Conservation (phyloP, 345 rosid species). For the Hypericum androsaemum region DNA sequence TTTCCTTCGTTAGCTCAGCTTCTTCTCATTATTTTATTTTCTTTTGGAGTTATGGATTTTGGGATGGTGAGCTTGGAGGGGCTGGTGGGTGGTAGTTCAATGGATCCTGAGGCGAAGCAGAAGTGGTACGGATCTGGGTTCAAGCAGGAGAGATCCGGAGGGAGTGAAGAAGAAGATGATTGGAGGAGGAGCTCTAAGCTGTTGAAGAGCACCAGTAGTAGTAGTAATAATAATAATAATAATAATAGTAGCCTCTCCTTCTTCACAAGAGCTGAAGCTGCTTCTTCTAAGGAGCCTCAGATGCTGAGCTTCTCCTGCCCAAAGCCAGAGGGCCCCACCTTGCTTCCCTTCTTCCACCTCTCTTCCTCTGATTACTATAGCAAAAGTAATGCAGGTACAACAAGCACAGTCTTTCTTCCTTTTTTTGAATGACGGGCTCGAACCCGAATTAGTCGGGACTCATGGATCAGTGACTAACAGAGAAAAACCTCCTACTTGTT, state of each 20-base stretch:
- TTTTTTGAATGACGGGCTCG: too few relatives aligned
- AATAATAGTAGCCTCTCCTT: constrained; percentile 19
- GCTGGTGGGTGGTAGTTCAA: constrained; percentile 17
- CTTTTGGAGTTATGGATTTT: too few relatives aligned
- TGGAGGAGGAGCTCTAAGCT: constrained; percentile 52
- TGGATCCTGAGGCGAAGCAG: constrained; percentile 41
- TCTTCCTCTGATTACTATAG: constrained; percentile 26
- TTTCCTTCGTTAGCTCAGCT: too few relatives aligned
- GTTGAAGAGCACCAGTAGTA: constrained; percentile 14
- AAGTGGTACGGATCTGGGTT: constrained; percentile 54
- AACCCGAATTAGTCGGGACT: too few relatives aligned
- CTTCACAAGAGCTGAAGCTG: constrained; percentile 17
- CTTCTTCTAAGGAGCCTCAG: constrained; percentile 34
- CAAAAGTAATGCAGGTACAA: constrained; percentile 25
- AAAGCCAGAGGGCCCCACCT: constrained; percentile 31
- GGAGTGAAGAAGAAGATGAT: constrained; percentile 21
- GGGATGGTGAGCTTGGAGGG: too few relatives aligned
- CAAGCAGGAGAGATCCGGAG: constrained; percentile 40
- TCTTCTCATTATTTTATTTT: too few relatives aligned
- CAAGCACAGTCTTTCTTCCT: too few relatives aligned
- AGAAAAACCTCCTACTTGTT: too few relatives aligned
- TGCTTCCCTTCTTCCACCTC: constrained; percentile 36
- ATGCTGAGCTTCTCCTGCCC: constrained; percentile 57
- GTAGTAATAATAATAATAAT: background rate
- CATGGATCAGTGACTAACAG: too few relatives aligned